These are phyloP conservation scores for Gigaspora rosea DNA, from an alignment of 192 early-diverging fungal genomes.

Conservation along the genomic window DNA sequence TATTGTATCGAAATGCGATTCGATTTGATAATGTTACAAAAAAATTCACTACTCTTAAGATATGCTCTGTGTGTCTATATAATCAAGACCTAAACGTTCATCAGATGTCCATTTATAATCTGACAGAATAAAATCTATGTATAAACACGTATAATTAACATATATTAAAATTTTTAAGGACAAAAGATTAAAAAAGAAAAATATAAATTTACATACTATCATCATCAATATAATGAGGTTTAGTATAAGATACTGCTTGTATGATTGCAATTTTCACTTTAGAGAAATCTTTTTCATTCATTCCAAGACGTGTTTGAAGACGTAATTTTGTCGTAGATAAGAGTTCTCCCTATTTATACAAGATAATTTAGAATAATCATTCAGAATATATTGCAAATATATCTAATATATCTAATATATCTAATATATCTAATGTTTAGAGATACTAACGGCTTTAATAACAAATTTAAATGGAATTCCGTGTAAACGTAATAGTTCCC, in stretches of 20 bases:
- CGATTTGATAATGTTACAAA: no score
- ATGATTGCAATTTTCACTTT: constrained; percentile 63
- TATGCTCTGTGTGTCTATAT: no score
- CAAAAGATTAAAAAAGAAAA: no score
- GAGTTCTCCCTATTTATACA: constrained; percentile 55
- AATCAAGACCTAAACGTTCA: no score
- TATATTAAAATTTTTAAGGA: no score
- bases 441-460: constrained; percentile 35
- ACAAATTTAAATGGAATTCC: constrained; percentile 60
- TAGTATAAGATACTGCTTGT: neutral
- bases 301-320: constrained; percentile 67
- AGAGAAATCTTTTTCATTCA: constrained; percentile 82
- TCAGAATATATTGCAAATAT: no score
- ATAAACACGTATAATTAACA: no score
- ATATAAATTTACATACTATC: constrained; percentile 6
- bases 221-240: constrained; percentile 24
- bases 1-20: no score
- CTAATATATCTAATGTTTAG: neutral
- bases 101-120: no score
- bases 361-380: no score
- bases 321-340: constrained; percentile 73
- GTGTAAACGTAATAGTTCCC: constrained; percentile 67
- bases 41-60: no score
- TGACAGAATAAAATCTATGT: no score
- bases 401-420: neutral